Conservation (phyloP, 345 rosid genomes). For the Populus nigra region DNA sequence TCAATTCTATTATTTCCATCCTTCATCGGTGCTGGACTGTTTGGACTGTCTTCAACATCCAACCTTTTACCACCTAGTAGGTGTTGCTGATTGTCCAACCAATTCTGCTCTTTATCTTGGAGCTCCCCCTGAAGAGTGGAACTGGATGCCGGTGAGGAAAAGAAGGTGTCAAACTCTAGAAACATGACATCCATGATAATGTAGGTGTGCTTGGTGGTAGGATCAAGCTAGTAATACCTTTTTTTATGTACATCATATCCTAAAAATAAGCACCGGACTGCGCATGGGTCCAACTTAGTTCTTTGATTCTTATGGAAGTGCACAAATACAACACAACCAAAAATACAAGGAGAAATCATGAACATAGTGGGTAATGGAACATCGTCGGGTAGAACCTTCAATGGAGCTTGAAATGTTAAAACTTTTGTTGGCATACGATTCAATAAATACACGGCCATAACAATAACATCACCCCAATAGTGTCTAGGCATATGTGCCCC, state of each 20-base stretch:
- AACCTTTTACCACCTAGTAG: too few relatives aligned
- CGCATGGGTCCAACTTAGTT: conserved; percentile 7
- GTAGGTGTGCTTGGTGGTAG: neutral
- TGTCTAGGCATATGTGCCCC: neutral
- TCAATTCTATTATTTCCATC: too few relatives aligned
- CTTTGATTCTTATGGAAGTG: neutral
- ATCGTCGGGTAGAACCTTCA: neutral
- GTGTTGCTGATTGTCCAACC: too few relatives aligned
- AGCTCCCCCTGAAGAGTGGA: too few relatives aligned
- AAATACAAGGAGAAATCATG: neutral
- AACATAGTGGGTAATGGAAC: neutral
- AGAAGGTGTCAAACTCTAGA: neutral
- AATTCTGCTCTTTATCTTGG: too few relatives aligned
- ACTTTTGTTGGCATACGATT: neutral
- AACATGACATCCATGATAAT: neutral
- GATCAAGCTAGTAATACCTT: neutral
- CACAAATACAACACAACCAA: neutral
- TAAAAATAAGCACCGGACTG: neutral
- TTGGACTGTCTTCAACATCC: too few relatives aligned
- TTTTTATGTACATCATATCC: conserved; percentile 1
- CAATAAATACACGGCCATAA: neutral
- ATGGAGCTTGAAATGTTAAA: neutral
- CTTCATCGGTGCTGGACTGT: too few relatives aligned
- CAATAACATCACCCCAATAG: neutral
- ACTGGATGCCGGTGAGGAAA: neutral